phyloP scores from a whole-genome alignment of 352 stramenopile species.

The Phytophthora boehmeriae region DNA sequence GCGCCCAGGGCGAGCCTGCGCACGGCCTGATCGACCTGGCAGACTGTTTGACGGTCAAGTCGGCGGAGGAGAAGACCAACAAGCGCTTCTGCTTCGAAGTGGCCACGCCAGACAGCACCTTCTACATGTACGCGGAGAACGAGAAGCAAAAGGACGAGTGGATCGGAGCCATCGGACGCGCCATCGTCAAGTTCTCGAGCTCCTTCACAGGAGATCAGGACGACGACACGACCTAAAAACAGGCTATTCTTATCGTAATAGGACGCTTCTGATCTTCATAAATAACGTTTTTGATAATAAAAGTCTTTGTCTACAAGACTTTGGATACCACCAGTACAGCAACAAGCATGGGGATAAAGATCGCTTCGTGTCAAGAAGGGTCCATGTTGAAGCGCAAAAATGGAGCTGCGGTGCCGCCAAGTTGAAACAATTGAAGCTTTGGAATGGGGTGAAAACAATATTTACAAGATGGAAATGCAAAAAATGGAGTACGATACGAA shows the following conservation, averaged over 20 bases:
- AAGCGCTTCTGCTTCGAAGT: constrained; percentile 92
- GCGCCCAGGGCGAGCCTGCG: constrained; percentile 68
- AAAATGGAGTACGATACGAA: constrained; percentile 18
- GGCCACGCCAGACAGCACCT: constrained; percentile 87
- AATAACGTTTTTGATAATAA: not conserved
- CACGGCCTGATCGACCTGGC: constrained; percentile 91
- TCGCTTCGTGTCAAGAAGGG: not conserved
- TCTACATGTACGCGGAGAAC: constrained; percentile 93
- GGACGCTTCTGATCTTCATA: not conserved
- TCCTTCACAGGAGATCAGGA: constrained; percentile 95
- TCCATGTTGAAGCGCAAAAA: constrained; percentile 8
- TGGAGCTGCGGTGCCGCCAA: not conserved
- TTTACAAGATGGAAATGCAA: constrained; percentile 38
- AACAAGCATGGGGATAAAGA: not conserved
- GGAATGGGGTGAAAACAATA: constrained; percentile 32
- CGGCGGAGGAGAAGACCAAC: constrained; percentile 92
- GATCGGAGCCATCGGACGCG: constrained; percentile 95
- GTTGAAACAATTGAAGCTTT: no score
- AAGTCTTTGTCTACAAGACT: no score
- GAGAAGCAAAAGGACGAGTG: constrained; percentile 93
- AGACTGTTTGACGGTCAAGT: constrained; percentile 91
- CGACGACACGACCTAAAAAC: constrained; percentile 48
- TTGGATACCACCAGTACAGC: not conserved
- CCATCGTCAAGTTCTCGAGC: constrained; percentile 97
- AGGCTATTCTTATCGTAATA: not conserved